Evolutionary conservation across 176 grass and related monocot species (phyloP), one percentile per base, ranked within the genome.

Genomic region (Tillandsia leiboldiana): DNA sequence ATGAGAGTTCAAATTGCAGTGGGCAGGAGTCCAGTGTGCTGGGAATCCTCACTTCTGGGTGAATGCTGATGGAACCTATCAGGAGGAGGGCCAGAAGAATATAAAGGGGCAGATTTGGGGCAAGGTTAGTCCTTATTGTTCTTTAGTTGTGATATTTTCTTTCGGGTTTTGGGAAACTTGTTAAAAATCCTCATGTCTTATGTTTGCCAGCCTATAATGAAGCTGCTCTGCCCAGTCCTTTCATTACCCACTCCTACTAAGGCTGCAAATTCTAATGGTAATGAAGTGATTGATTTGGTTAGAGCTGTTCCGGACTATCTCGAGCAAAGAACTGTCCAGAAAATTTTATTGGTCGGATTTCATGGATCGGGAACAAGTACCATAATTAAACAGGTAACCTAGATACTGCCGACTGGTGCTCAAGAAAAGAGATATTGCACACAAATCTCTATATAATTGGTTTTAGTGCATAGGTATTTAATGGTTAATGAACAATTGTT

Each of bases 1-100:
- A 13, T 79, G 11, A 66, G 27, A 66, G 27, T 51, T 70, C 81
- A 70, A 1, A 67, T 80, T 90, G 66, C 70, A 99, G 95, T 88
- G 88, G 80, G 90, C 90, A 50, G 95, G 95, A 72, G 95, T 99
- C 69, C 90, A 99, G 26, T 99, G 95, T 84, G 95, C 95, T 82
- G 95, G 95, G 58, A 90, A 84, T 72, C 95, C 90, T 90, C 95
- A 99, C 61, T 99, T 99, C 88, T 99, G 95, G 95, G 65, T 99
- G 14, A 99, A 94, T 69, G 82, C 95, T 71, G 95, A 99, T 84
- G 95, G 95, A 49, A 90, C 87, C 53, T 99, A 93, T 81, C 84
- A 87, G 79, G 95, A 99, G 75, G 95, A 99, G 84, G 95, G 95
- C 24, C 95, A 99, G 28, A 99, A 90, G 74, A 99, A 88, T 10